Evolutionary conservation across 176 grass and related monocot species (phyloP).

Genomic region (Oryza officinalis): DNA sequence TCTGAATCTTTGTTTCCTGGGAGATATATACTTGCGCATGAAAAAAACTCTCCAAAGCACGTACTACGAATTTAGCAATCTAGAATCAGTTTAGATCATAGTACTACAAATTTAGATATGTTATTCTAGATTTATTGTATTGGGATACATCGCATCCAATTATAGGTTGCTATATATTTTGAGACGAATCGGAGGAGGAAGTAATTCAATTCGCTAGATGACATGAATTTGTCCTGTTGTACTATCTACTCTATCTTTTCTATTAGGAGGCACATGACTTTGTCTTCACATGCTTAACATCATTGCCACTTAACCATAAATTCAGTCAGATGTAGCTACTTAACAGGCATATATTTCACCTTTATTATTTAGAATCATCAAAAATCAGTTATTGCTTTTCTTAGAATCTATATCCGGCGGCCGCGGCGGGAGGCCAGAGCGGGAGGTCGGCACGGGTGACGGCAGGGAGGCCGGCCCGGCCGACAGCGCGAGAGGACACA

Average conservation of each 20-base stretch:
- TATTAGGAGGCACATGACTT: constrained; percentile 43
- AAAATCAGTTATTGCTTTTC: not conserved
- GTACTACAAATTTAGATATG: too few species aligned
- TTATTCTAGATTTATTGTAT: too few species aligned
- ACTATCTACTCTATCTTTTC: constrained; percentile 23
- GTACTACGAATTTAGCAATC: too few species aligned
- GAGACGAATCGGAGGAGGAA: too few species aligned
- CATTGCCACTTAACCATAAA: not conserved
- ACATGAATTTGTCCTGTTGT: constrained; percentile 23
- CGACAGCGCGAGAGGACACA: too few species aligned
- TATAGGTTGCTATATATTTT: too few species aligned
- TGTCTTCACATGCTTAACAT: constrained; percentile 51
- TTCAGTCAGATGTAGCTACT: not conserved
- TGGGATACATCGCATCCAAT: too few species aligned
- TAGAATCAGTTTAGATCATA: too few species aligned
- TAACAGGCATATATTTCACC: not conserved
- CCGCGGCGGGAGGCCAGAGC: too few species aligned
- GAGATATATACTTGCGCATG: constrained; percentile 18
- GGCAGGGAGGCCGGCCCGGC: too few species aligned
- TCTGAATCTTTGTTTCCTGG: constrained; percentile 51
- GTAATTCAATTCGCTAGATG: constrained; percentile 32
- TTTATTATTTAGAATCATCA: not conserved
- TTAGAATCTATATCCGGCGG: not conserved
- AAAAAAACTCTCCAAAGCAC: not conserved
- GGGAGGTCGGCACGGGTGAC: too few species aligned